phyloP scores from a whole-genome alignment of 1,284 basidiomycete genomes.

The Coniferiporia weirii region DNA sequence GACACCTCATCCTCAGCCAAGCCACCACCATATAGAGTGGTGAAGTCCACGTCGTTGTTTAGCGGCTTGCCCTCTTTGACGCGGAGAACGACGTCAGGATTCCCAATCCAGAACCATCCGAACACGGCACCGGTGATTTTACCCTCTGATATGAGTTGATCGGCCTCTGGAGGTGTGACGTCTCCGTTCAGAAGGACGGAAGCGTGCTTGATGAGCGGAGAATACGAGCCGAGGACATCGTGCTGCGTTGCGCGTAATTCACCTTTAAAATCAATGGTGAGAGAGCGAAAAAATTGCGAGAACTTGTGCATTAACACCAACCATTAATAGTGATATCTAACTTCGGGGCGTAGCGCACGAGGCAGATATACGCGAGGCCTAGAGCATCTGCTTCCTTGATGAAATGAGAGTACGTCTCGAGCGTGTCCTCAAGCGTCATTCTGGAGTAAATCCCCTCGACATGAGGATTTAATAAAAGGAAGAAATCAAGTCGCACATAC shows the following conservation, averaged over 20 bases:
- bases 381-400: conserved; percentile 36
- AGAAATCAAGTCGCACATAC: conserved; percentile 24
- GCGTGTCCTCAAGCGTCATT: conserved; percentile 40
- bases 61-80: conserved; percentile 21
- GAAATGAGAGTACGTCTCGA: conserved; percentile 37
- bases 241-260: conserved; percentile 24
- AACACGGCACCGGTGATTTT: conserved; percentile 23
- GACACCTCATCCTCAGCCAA: background rate
- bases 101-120: conserved; percentile 24
- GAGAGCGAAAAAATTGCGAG: conserved; percentile 9
- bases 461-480: background rate
- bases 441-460: conserved; percentile 20
- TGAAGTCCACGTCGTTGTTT: conserved; percentile 18
- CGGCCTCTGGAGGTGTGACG: conserved; percentile 24
- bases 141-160: conserved; percentile 18
- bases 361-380: conserved; percentile 32
- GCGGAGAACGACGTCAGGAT: conserved; percentile 26
- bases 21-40: conserved; percentile 14
- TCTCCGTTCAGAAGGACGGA: conserved; percentile 23
- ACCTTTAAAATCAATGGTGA: conserved; percentile 10
- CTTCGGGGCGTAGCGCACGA: conserved; percentile 29
- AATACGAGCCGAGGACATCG: conserved; percentile 30
- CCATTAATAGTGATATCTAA: conserved; percentile 26
- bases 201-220: conserved; percentile 29
- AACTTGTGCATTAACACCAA: conserved; percentile 29